Evolutionary conservation across 2,329 filamentous ascomycete genomes (phyloP).

Genomic region (Fusarium armeniacum): DNA sequence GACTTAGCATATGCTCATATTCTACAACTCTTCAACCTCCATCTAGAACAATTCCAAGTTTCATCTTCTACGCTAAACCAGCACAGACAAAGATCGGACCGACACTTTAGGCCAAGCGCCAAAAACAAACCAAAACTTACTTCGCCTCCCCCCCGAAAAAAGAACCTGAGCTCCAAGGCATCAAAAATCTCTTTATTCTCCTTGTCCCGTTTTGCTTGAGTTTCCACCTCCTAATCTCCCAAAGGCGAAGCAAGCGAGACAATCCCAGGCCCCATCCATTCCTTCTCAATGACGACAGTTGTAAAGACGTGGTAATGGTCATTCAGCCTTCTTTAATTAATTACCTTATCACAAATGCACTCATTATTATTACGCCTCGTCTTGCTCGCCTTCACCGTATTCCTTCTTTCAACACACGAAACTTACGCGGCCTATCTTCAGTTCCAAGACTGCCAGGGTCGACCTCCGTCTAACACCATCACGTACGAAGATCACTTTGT

Average conservation of each 20-base stretch:
- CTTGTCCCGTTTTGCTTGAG: background rate
- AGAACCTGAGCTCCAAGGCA: background rate
- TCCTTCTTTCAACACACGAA: constrained; percentile 1
- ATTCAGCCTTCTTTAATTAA: too few relatives aligned
- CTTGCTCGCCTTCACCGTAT: constrained; percentile 4
- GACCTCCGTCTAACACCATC: background rate
- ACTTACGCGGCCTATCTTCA: constrained; percentile 36
- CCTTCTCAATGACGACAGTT: constrained; percentile 17
- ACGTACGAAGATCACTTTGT: constrained; percentile 4
- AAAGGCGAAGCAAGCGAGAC: constrained; percentile 16
- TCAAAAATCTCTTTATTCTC: constrained; percentile 6
- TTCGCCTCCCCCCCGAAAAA: background rate
- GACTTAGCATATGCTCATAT: background rate
- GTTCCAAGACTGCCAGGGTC: constrained; percentile 30
- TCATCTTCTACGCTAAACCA: background rate
- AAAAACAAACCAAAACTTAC: background rate
- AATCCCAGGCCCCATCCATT: constrained; percentile 8
- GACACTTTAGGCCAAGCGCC: constrained; percentile 5
- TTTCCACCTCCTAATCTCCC: constrained; percentile 3
- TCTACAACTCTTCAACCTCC: background rate
- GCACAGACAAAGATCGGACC: background rate
- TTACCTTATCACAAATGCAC: constrained; percentile 4
- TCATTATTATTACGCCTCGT: constrained; percentile 6
- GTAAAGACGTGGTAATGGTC: background rate
- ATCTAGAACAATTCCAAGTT: background rate